Percentiles rank a stretch among this genome's conserved stretches.
phyloP scores from a whole-genome alignment of 2,329 filamentous ascomycete genomes.

The Fusarium sp. region DNA sequence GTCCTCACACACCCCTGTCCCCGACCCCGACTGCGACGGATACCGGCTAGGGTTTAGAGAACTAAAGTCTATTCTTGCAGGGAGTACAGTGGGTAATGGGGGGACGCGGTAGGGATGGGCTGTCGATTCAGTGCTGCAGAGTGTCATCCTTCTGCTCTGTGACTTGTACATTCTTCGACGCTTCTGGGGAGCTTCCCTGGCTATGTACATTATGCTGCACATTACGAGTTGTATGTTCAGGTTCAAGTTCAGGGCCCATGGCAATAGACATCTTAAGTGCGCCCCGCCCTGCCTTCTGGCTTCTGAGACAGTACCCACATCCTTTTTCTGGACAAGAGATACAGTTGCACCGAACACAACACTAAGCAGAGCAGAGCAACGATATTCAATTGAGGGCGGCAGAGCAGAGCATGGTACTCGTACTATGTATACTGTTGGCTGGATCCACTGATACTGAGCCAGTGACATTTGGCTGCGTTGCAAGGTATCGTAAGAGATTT shows the following conservation, averaged over 20 bases:
- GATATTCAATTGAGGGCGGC: slow-evolving; percentile 22
- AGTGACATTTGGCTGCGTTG: slow-evolving; percentile 31
- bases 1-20: slow-evolving; percentile 13
- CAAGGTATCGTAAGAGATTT: not conserved
- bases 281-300: slow-evolving; percentile 18
- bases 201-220: slow-evolving; percentile 11
- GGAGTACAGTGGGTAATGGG: slow-evolving; percentile 21
- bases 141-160: slow-evolving; percentile 30
- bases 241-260: slow-evolving; percentile 11
- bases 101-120: slow-evolving; percentile 11
- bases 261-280: slow-evolving; percentile 12
- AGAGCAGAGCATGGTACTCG: slow-evolving; percentile 4
- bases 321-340: slow-evolving; percentile 9
- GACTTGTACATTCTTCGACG: slow-evolving; percentile 24
- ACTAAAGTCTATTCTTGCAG: slow-evolving; percentile 45
- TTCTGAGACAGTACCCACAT: slow-evolving; percentile 27
- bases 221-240: slow-evolving; percentile 2
- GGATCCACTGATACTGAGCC: slow-evolving; percentile 23
- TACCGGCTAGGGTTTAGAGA: slow-evolving; percentile 42
- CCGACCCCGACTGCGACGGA: slow-evolving; percentile 38
- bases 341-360: slow-evolving; percentile 3
- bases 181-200: slow-evolving; percentile 30
- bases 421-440: not conserved
- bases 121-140: slow-evolving; percentile 29
- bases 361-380: slow-evolving; percentile 8